Evolutionary conservation across 768 basidiomycete species (phyloP).

Genomic region (Suillus sp.): DNA sequence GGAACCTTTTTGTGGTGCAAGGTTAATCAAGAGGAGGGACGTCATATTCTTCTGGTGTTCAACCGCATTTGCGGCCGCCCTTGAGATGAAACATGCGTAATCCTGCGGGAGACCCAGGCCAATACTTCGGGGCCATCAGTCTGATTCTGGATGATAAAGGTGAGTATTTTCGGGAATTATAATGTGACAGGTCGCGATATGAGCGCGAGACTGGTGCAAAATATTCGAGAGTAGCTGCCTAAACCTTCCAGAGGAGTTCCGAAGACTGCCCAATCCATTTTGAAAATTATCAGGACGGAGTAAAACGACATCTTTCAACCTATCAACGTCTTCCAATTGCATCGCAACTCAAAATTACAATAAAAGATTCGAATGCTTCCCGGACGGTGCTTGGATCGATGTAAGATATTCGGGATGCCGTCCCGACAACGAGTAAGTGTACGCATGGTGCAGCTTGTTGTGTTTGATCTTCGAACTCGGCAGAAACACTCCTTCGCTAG

Average conservation of each 20-base stretch:
- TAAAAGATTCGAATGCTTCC: not conserved
- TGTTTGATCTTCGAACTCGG: constrained; percentile 25
- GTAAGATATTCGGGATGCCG: constrained; percentile 25
- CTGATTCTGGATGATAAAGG: constrained; percentile 24
- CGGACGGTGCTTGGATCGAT: constrained; percentile 2
- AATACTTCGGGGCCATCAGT: constrained; percentile 26
- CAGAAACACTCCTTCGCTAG: constrained; percentile 19
- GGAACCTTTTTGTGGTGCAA: constrained; percentile 19
- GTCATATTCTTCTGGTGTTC: constrained; percentile 14
- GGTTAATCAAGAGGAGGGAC: constrained; percentile 18
- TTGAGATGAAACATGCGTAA: constrained; percentile 21
- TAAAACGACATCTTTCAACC: not conserved
- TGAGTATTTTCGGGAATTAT: constrained; percentile 18
- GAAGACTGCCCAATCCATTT: not conserved
- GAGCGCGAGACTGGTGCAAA: constrained; percentile 23
- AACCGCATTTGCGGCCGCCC: constrained; percentile 15
- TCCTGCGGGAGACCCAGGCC: constrained; percentile 19
- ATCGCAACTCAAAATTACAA: not conserved
- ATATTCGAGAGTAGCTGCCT: constrained; percentile 10
- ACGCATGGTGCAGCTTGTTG: constrained; percentile 18
- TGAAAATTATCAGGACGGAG: not conserved
- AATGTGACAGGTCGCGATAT: constrained; percentile 27
- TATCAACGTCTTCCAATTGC: not conserved
- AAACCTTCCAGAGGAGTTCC: not conserved
- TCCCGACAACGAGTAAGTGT: constrained; percentile 23